Conservation (phyloP, 345 rosid genomes). For the Salix udensis region DNA sequence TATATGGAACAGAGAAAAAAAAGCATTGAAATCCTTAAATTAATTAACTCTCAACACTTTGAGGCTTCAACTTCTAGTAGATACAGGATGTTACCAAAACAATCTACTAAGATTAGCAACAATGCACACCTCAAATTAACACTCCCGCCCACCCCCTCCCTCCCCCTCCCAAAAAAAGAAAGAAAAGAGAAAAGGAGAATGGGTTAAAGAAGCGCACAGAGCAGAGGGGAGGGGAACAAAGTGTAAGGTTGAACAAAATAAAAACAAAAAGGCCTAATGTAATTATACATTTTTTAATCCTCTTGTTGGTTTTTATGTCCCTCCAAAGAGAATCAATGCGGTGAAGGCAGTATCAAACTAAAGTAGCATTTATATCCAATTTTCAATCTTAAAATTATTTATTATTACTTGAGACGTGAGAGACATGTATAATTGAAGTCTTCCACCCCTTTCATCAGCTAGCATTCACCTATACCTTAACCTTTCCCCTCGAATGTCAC, state of each 20-base stretch:
- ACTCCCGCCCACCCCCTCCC: too few species aligned
- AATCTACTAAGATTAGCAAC: not conserved
- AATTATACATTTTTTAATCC: not conserved
- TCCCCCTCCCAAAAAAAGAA: too few species aligned
- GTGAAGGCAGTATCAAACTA: not conserved
- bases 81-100: not conserved
- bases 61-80: not conserved
- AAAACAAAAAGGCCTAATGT: too few species aligned
- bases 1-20: not conserved
- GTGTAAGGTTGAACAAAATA: too few species aligned
- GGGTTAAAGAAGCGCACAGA: too few species aligned
- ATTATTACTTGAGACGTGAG: too few species aligned
- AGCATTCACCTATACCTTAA: not conserved
- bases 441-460: not conserved
- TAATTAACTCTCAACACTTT: not conserved
- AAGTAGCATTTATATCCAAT: too few species aligned
- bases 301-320: not conserved
- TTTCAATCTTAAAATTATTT: too few species aligned
- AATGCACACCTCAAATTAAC: too few species aligned
- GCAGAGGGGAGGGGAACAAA: too few species aligned
- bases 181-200: too few species aligned
- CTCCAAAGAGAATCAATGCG: not conserved
- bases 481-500: not conserved
- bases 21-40: too few species aligned
- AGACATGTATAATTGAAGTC: not conserved